Base-by-base conservation (phyloP, 768 basidiomycete genomes). In the Hortiboletus campestris region DNA sequence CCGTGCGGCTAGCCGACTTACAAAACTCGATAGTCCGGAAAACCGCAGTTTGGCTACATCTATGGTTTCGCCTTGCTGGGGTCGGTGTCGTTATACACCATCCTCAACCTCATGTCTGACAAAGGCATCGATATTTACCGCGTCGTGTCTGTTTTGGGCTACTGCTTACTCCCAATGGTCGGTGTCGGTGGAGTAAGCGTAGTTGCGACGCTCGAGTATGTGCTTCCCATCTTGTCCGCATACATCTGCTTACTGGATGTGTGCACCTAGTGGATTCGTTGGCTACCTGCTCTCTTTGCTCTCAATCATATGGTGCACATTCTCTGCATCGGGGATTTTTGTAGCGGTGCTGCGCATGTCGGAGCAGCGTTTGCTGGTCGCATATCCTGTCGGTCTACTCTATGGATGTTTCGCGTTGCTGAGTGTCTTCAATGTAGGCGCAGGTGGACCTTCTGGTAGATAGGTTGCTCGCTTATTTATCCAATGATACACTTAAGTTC, bases 61-160 rank as follows among this genome's bases (percentile, higher is more conserved):
- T 99, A 99, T 70, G 97, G 96, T 36, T 91, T 99, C 59, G 96
- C 90, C 50, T 82, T 98, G n/a, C 83, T 98, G 63, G 97, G 97
- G 50, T 93, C 89, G 8, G 81, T 84, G 13, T 92, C 93, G 28
- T 87, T 98, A 69, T 98, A 98, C 79, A 84, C 87, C 49, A 86
- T 99, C 56, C 83, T 99, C 60, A 98, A 99, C 71, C 80, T 98
- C 60, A 98, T 99, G 97, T 93, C 93, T 28, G 90, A 92, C 73
- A 83, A 85, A 50, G 91, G 88, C 42, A 98, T 99, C 58, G 95
- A 98, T 67, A 91, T 95, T 16, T 97, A 98, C 74, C 88, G 96
- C 22, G 89, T 91, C 14, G 91, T 91, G 13, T 95, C 93, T 20
- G 97, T 99, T 4, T 80, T 99, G 25, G 97, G 97, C 4, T 99